phyloP scores from a whole-genome alignment of 345 rosid species.

The Camelina neglecta region DNA sequence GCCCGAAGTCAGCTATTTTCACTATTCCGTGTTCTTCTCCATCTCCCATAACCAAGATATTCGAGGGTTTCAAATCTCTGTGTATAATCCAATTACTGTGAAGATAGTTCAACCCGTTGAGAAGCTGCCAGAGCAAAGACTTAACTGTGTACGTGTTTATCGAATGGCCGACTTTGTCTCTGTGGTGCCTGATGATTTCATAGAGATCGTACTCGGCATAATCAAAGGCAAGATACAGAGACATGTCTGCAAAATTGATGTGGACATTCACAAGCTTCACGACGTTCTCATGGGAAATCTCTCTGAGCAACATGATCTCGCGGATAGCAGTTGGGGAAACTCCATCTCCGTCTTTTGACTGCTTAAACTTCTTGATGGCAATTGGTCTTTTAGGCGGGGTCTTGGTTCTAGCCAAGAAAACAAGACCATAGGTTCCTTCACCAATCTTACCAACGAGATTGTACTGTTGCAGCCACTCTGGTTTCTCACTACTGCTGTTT shows the following conservation, averaged over 20 bases:
- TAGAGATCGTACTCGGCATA: constrained; percentile 96
- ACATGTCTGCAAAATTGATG: constrained; percentile 94
- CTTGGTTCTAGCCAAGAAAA: constrained; percentile 89
- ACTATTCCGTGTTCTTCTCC: constrained; percentile 97
- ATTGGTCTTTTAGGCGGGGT: constrained; percentile 74
- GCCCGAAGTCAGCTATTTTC: constrained; percentile 98
- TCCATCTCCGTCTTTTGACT: constrained; percentile 99
- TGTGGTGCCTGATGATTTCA: constrained; percentile 91
- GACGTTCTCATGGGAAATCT: constrained; percentile 93
- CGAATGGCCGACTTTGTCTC: constrained; percentile 72
- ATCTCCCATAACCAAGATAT: constrained; percentile 98
- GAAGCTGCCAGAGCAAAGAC: constrained; percentile 97
- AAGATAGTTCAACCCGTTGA: constrained; percentile 93
- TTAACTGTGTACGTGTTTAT: constrained; percentile 87
- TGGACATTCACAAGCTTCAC: constrained; percentile 98
- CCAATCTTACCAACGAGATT: constrained; percentile 98
- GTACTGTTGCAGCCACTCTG: constrained; percentile 98
- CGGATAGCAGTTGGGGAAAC: constrained; percentile 99
- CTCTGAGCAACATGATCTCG: constrained; percentile 97
- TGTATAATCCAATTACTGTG: constrained; percentile 99
- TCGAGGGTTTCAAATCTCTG: constrained; percentile 97
- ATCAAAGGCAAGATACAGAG: constrained; percentile 93
- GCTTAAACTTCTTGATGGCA: constrained; percentile 98
- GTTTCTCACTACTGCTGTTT: constrained; percentile 60
- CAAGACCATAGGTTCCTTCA: constrained; percentile 99